Evolutionary conservation across 257 asterid genomes (phyloP), one percentile per base, ranked within the genome.

Genomic region (Solanum sejunctum): DNA sequence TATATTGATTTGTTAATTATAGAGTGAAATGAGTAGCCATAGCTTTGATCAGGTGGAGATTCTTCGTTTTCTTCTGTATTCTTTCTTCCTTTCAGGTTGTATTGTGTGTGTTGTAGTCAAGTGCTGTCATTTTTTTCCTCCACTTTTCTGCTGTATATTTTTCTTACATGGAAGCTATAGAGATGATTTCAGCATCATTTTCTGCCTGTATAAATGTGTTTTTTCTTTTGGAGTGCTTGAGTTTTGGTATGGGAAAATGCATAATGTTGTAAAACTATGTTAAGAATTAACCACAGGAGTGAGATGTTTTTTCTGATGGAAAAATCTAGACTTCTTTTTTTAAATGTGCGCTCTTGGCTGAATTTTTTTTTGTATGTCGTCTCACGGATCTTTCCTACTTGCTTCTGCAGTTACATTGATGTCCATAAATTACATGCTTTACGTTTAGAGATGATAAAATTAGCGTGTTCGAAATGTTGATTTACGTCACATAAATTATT

Each of bases 1-100:
- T 90, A 90, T 81, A 89, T 90, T 90, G 91, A 90, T 91, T 92
- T 88, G 90, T 91, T 90, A 86, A 87, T 88, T 64, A n/a, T 84
- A 84, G 93, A 88, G 88, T 85, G 89, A 89, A 86, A 45, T 75
- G 86, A 86, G 84, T 86, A 91, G 96, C 85, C 80, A 85, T 90
- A 89, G 85, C 81, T 81, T 86, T 54, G 64, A 75, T 90, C 69
- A 84, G 92, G 85, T 86, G 85, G 89, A 83, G 87, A 52, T 86
- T 85, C 84, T 56, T 87, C 28, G 13, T 39, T 51, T 84, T 86
- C 85, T 77, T 15, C 60, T 80, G 85, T 85, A 80, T 86, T 84
- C 64, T 23, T 86, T 75, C 88, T 84, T 87, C 81, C 52, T 89
- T 85, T 83, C 36, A 54, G 90, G 88, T 91, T 86, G 91, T 77